A percentile compares a stretch with the other conserved stretches of the same genome.
These are phyloP conservation scores for Phytopythium litorale DNA, from an alignment of 352 stramenopile genomes.

Conservation along the genomic window DNA sequence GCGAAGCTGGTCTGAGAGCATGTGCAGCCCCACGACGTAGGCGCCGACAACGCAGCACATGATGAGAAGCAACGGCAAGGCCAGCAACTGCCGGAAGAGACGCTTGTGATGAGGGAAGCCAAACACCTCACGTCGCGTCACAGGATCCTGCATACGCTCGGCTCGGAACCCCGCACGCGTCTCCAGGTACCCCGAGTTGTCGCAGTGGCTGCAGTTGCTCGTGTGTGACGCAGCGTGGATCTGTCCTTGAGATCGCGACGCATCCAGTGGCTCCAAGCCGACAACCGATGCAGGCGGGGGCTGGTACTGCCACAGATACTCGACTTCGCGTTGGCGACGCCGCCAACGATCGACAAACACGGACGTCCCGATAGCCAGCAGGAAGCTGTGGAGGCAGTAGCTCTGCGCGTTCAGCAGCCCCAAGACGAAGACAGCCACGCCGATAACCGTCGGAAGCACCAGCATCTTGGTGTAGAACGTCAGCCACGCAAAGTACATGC, in stretches of 20 bases:
- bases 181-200: slow-evolving; percentile 28
- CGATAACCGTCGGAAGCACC: slow-evolving; percentile 42
- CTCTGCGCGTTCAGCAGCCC: slow-evolving; percentile 34
- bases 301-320: slow-evolving; percentile 60
- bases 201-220: slow-evolving; percentile 2
- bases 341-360: slow-evolving; percentile 60
- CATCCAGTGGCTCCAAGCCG: background rate
- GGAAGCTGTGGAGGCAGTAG: slow-evolving; percentile 42
- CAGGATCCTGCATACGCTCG: slow-evolving; percentile 49
- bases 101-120: slow-evolving; percentile 62
- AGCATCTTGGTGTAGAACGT: slow-evolving; percentile 86
- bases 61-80: slow-evolving; percentile 41
- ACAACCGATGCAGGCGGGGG: slow-evolving; percentile 13
- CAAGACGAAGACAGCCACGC: slow-evolving; percentile 46
- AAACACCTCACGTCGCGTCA: slow-evolving; percentile 38
- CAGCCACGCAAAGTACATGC: slow-evolving; percentile 79
- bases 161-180: slow-evolving; percentile 44
- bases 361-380: slow-evolving; percentile 53
- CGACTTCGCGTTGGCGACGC: slow-evolving; percentile 41
- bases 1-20: slow-evolving; percentile 52
- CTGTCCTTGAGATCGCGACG: background rate
- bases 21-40: slow-evolving; percentile 52
- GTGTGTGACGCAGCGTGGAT: background rate
- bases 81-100: slow-evolving; percentile 41
- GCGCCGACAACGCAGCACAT: slow-evolving; percentile 56